A percentile compares a stretch with the other conserved stretches of the same genome.
phyloP scores from a whole-genome alignment of 2,329 filamentous ascomycete species.

The Celoporthe dispersa region DNA sequence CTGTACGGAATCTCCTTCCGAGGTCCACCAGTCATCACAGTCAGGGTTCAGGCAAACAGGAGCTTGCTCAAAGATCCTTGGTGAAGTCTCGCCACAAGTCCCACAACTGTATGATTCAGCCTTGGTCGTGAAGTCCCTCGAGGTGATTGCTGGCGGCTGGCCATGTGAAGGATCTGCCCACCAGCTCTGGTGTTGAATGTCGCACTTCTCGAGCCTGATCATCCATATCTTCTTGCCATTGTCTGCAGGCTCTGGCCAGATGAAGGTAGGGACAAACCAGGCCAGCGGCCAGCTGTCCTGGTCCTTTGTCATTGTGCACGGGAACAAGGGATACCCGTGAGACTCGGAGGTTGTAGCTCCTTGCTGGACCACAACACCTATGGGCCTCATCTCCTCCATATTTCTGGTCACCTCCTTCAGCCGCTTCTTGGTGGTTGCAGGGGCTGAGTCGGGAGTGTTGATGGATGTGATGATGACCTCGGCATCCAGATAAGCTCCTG shows the following conservation, averaged over 20 bases:
- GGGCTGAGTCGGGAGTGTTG: background rate
- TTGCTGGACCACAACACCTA: constrained; percentile 5
- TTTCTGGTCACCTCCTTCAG: background rate
- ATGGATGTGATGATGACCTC: constrained; percentile 12
- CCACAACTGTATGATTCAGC: background rate
- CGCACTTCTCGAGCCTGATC: constrained; percentile 15
- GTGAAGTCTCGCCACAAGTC: background rate
- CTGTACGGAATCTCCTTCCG: background rate
- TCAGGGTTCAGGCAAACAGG: constrained; percentile 10
- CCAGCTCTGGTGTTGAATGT: constrained; percentile 10
- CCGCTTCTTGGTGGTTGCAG: background rate
- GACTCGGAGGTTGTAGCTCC: background rate
- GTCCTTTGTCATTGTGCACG: constrained; percentile 9
- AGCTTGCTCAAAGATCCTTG: background rate
- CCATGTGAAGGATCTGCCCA: constrained; percentile 6
- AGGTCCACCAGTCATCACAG: constrained; percentile 4
- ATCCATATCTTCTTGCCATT: background rate
- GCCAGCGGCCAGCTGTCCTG: constrained; percentile 11
- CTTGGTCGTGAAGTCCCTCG: constrained; percentile 14
- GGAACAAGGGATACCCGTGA: background rate
- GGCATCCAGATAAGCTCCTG: constrained; percentile 6
- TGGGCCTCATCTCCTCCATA: background rate
- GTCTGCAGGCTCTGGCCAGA: constrained; percentile 8
- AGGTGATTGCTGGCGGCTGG: background rate
- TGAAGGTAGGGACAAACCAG: constrained; percentile 14